phyloP scores from a whole-genome alignment of 1,139 yeast species.

The Citeromyces hawaiiensis region DNA sequence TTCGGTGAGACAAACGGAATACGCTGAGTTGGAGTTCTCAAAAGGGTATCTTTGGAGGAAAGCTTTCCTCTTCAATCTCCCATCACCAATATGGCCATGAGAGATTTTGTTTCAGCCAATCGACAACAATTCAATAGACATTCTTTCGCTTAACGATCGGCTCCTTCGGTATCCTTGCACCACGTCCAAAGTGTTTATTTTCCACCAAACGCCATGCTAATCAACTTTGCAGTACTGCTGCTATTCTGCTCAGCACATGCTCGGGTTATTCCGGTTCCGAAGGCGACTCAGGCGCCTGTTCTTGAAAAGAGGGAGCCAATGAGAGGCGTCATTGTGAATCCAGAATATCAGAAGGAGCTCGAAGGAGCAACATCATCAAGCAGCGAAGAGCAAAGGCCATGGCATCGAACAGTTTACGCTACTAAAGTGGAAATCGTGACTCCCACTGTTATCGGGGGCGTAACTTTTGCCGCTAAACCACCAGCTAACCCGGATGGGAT shows the following conservation, averaged over 20 bases:
- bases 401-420: conserved; percentile 62
- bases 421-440: conserved; percentile 49
- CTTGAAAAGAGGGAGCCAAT: conserved; percentile 1
- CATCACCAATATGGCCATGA: too few relatives aligned
- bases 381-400: conserved; percentile 36
- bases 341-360: conserved; percentile 24
- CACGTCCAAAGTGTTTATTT: background rate
- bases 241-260: background rate
- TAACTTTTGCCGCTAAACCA: conserved; percentile 69
- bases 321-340: conserved; percentile 19
- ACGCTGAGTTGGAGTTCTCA: too few relatives aligned
- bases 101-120: too few relatives aligned
- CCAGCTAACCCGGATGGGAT: conserved; percentile 52
- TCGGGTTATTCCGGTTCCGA: background rate
- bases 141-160: too few relatives aligned
- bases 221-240: background rate
- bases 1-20: too few relatives aligned
- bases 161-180: background rate
- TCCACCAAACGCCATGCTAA: background rate
- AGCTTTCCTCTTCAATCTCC: too few relatives aligned
- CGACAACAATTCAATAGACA: too few relatives aligned
- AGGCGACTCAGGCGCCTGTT: background rate
- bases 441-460: conserved; percentile 74
- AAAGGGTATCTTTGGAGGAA: too few relatives aligned
- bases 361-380: conserved; percentile 10